Evolutionary conservation across 2,329 filamentous ascomycete genomes (phyloP).

Genomic region (Ophiostoma montium): DNA sequence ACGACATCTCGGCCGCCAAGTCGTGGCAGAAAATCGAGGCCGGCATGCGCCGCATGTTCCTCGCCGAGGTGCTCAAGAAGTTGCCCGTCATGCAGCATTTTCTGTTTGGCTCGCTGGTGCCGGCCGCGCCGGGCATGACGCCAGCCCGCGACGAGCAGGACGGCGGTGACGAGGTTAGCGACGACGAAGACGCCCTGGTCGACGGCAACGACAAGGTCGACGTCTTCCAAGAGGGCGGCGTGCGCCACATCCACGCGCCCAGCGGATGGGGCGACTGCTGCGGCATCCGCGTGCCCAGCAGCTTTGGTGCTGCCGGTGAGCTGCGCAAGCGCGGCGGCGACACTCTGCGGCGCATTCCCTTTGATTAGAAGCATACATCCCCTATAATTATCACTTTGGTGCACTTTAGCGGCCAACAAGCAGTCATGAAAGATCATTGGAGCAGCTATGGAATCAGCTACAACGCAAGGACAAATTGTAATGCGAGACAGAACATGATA

Average conservation of each 20-base stretch:
- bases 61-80: conserved; percentile 83
- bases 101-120: conserved; percentile 74
- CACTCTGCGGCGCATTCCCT: conserved; percentile 60
- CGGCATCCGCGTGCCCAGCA: conserved; percentile 92
- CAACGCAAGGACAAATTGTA: not conserved
- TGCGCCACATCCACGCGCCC: conserved; percentile 56
- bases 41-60: conserved; percentile 95
- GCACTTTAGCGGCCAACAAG: no score
- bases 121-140: conserved; percentile 71
- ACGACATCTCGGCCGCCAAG: conserved; percentile 86
- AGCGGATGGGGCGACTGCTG: conserved; percentile 90
- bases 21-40: conserved; percentile 85
- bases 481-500: not conserved
- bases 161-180: conserved; percentile 36
- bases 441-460: no score
- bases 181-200: conserved; percentile 31
- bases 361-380: conserved; percentile 41
- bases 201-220: conserved; percentile 41
- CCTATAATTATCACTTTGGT: no score
- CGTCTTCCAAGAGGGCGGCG: conserved; percentile 47
- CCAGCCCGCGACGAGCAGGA: conserved; percentile 28
- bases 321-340: conserved; percentile 59
- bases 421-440: no score
- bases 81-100: conserved; percentile 98
- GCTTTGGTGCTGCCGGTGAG: conserved; percentile 79